Evolutionary conservation across 345 rosid species (phyloP).

Genomic region (Kandelia obovata): DNA sequence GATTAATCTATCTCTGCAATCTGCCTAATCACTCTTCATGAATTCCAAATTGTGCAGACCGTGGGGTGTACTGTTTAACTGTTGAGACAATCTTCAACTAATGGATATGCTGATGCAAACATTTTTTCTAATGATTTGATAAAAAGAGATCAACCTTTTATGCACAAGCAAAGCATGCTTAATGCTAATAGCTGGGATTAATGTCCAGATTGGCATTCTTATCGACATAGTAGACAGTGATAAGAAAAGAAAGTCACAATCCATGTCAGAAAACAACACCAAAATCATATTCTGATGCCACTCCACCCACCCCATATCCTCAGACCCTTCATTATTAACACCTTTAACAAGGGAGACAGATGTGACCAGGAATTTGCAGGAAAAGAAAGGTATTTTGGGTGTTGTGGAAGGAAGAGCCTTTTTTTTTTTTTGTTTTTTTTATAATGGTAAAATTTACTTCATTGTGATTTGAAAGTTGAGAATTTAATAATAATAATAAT

Average conservation of each 20-base stretch:
- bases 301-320: conserved; percentile 27
- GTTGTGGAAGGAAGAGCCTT: no score
- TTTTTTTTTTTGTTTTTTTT: no score
- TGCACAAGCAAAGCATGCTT: background rate
- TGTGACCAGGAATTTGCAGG: conserved; percentile 37
- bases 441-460: no score
- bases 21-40: background rate
- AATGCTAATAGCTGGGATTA: conserved; percentile 14
- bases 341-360: conserved; percentile 27
- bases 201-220: conserved; percentile 40
- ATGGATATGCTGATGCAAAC: conserved; percentile 9
- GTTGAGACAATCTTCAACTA: no score
- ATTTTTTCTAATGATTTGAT: background rate
- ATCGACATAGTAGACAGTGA: conserved; percentile 41
- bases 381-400: background rate
- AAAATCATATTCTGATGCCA: conserved; percentile 45
- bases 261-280: conserved; percentile 13
- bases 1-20: no score
- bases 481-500: no score
- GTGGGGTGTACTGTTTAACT: background rate
- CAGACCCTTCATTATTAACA: conserved; percentile 16
- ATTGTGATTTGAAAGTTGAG: no score
- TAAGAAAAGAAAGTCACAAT: conserved; percentile 25
- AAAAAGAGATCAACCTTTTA: background rate
- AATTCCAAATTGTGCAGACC: background rate